A percentile compares a stretch with the other conserved stretches of the same genome.
Conservation (phyloP, 2,329 filamentous ascomycete species). For the Ophiostoma populinum region DNA sequence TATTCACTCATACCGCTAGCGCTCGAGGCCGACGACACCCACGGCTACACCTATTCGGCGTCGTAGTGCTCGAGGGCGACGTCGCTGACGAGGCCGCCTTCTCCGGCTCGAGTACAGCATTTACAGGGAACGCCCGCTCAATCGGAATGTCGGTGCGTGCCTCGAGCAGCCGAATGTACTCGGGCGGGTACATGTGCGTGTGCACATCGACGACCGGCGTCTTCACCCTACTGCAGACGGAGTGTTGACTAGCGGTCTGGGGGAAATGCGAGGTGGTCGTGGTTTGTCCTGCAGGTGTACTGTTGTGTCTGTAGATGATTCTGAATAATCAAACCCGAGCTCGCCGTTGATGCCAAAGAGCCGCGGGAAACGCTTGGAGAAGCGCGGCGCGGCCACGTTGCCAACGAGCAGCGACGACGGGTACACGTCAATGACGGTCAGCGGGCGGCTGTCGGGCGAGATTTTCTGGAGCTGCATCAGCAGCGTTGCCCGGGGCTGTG, state of each 20-base stretch:
- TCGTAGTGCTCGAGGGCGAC: constrained; percentile 25
- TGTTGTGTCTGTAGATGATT: too few relatives aligned
- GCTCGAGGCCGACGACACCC: too few relatives aligned
- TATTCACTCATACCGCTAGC: too few relatives aligned
- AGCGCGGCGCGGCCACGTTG: constrained; percentile 36
- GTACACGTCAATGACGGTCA: constrained; percentile 56
- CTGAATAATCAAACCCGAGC: constrained; percentile 52
- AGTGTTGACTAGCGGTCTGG: too few relatives aligned
- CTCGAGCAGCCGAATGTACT: too few relatives aligned
- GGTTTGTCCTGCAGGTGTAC: too few relatives aligned
- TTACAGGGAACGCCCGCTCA: too few relatives aligned
- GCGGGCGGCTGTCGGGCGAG: constrained; percentile 40
- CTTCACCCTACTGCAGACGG: too few relatives aligned
- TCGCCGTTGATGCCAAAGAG: constrained; percentile 45
- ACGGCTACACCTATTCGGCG: constrained; percentile 23
- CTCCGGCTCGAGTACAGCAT: constrained; percentile 14
- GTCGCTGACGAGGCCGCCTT: constrained; percentile 13
- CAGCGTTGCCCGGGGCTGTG: constrained; percentile 49
- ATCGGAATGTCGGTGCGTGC: too few relatives aligned
- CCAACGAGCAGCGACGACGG: constrained; percentile 44
- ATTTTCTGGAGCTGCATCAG: constrained; percentile 56
- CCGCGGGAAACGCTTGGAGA: constrained; percentile 43
- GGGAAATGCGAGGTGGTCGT: too few relatives aligned
- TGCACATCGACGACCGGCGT: constrained; percentile 50
- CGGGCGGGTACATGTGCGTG: constrained; percentile 50